Percentiles rank a stretch among this genome's conserved stretches.
Evolutionary conservation across 176 grass and related monocot species (phyloP).

Genomic region (Hsuehochloa calcarea): DNA sequence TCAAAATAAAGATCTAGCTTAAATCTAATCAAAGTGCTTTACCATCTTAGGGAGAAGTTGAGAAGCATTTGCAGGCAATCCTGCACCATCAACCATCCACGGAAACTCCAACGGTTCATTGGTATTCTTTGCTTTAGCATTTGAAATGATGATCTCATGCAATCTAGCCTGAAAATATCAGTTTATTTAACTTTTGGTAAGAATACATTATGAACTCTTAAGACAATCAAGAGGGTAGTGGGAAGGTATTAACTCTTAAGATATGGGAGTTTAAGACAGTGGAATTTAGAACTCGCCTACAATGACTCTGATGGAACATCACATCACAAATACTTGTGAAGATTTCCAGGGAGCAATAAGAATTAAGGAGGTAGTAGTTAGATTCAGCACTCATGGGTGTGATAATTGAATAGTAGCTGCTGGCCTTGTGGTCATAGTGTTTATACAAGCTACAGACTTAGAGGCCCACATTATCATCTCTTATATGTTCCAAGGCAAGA

Average conservation of each 20-base stretch:
- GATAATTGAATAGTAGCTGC: too few species aligned
- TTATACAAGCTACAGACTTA: too few species aligned
- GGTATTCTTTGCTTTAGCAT: conserved; percentile 48
- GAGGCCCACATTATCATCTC: too few species aligned
- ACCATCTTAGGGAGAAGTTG: conserved; percentile 88
- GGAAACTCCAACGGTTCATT: conserved; percentile 56
- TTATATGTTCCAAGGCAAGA: neutral
- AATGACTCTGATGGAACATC: too few species aligned
- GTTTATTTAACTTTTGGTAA: conserved; percentile 7
- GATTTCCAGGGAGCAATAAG: too few species aligned
- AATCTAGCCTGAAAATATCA: conserved; percentile 64
- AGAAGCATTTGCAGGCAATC: conserved; percentile 86
- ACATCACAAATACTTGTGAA: too few species aligned
- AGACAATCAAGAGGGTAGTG: neutral
- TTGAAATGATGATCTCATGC: conserved; percentile 80
- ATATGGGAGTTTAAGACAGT: too few species aligned
- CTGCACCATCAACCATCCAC: conserved; percentile 99
- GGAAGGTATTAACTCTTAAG: neutral
- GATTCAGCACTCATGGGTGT: too few species aligned
- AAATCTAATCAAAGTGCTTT: conserved; percentile 35
- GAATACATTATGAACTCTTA: neutral
- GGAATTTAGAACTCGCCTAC: too few species aligned
- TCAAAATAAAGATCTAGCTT: conserved; percentile 6
- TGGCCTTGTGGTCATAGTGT: too few species aligned
- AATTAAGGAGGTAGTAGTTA: too few species aligned